Evolutionary conservation across 1,139 yeast species (phyloP).

Genomic region (Groenewaldozyma sp.): DNA sequence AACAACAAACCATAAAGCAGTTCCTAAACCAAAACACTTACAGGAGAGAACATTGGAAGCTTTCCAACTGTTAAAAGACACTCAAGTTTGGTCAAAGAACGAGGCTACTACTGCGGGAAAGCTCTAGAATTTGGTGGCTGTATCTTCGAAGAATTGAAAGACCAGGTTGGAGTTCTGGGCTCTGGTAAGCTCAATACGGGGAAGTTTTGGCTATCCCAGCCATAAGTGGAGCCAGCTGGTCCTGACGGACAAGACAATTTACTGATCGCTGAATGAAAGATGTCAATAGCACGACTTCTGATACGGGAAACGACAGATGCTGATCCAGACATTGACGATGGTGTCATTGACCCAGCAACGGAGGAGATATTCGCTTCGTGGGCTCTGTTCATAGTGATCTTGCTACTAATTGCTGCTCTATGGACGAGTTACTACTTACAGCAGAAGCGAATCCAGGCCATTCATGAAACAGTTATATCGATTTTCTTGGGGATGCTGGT

Average conservation of each 20-base stretch:
- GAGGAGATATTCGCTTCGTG: slow-evolving; percentile 95
- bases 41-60: no score
- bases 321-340: slow-evolving; percentile 40
- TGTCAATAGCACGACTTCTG: slow-evolving; percentile 1
- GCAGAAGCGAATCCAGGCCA: slow-evolving; percentile 82
- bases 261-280: not conserved
- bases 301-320: slow-evolving; percentile 30
- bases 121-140: no score
- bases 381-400: slow-evolving; percentile 84
- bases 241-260: not conserved
- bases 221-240: not conserved
- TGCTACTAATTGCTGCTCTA: slow-evolving; percentile 73
- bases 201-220: not conserved
- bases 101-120: no score
- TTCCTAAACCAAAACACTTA: no score
- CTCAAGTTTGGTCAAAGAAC: no score
- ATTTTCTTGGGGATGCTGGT: slow-evolving; percentile 96
- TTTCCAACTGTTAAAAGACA: no score
- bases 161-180: not conserved
- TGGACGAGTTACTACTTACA: slow-evolving; percentile 95
- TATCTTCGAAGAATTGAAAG: not conserved
- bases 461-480: slow-evolving; percentile 93
- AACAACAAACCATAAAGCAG: no score
- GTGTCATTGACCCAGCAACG: slow-evolving; percentile 78
- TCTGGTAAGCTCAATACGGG: not conserved